Percentiles rank a stretch among this genome's conserved stretches.
phyloP scores from a whole-genome alignment of 805 yeast species.

The Scheffersomyces ergatensis region DNA sequence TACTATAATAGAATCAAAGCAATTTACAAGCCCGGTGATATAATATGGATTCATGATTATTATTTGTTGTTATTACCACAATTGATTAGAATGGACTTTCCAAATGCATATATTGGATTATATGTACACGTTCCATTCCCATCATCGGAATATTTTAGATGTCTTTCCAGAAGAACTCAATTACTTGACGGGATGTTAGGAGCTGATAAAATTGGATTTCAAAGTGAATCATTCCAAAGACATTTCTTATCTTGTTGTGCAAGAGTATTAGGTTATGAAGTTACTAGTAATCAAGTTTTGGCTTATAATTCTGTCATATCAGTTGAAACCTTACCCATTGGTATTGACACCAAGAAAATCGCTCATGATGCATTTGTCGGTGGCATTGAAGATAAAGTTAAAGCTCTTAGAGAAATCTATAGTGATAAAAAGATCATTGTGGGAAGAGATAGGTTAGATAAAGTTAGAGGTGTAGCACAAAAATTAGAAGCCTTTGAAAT shows the following conservation, averaged over 20 bases:
- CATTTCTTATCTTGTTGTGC: constrained; percentile 92
- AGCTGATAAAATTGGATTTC: constrained; percentile 82
- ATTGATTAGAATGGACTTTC: constrained; percentile 72
- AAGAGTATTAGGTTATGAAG: constrained; percentile 81
- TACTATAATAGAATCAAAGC: constrained; percentile 75
- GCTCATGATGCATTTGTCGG: constrained; percentile 57
- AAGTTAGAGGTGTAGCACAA: constrained; percentile 91
- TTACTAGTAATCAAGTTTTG: constrained; percentile 51
- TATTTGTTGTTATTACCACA: constrained; percentile 80
- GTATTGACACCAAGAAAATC: constrained; percentile 74
- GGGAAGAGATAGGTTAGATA: constrained; percentile 91
- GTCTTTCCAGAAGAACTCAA: constrained; percentile 78
- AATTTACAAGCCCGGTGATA: constrained; percentile 82
- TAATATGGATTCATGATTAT: constrained; percentile 92
- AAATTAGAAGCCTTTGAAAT: constrained; percentile 88
- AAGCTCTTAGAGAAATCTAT: constrained; percentile 61
- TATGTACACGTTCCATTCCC: constrained; percentile 94
- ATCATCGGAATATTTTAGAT: constrained; percentile 87
- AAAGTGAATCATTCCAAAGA: constrained; percentile 78
- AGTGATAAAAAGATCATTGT: constrained; percentile 73
- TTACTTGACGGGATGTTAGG: constrained; percentile 91
- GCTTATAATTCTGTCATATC: constrained; percentile 78
- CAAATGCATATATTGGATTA: constrained; percentile 71
- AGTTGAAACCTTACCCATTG: constrained; percentile 80
- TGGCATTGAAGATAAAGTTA: constrained; percentile 59